These are phyloP conservation scores for Hygrophila difformis DNA, from an alignment of 257 asterid genomes.

Conservation along the genomic window DNA sequence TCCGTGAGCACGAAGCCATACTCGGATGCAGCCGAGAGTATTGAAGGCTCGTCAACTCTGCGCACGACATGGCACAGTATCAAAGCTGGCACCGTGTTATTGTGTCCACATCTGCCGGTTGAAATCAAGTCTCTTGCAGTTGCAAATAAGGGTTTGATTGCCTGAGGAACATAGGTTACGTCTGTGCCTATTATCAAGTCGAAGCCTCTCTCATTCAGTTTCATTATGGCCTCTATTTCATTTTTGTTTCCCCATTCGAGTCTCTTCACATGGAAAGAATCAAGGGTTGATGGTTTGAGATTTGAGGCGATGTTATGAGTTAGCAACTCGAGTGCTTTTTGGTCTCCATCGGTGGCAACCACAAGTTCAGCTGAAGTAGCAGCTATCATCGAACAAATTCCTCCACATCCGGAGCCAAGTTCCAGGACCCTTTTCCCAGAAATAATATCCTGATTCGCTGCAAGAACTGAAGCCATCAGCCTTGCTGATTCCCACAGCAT, in stretches of 20 bases:
- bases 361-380: conserved; percentile 54
- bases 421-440: conserved; percentile 67
- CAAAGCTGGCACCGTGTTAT: conserved; percentile 31
- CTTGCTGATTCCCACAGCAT: conserved; percentile 97
- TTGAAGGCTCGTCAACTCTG: conserved; percentile 70
- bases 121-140: conserved; percentile 65
- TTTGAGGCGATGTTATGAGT: conserved; percentile 49
- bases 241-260: conserved; percentile 73
- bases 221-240: conserved; percentile 44
- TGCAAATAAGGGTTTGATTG: conserved; percentile 59
- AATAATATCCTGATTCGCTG: conserved; percentile 49
- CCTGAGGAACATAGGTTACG: conserved; percentile 57
- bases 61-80: conserved; percentile 79
- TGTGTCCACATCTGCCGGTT: conserved; percentile 2
- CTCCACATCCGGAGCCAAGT: conserved; percentile 81
- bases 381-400: conserved; percentile 87
- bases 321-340: conserved; percentile 54
- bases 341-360: conserved; percentile 89
- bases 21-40: conserved; percentile 51
- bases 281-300: conserved; percentile 31
- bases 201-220: conserved; percentile 45
- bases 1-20: conserved; percentile 57
- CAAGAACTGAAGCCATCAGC: conserved; percentile 73
- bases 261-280: conserved; percentile 24
- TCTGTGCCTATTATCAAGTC: conserved; percentile 85